Evolutionary conservation across 805 yeast genomes (phyloP), one percentile per base, ranked within the genome.

Genomic region (Lachancea thermotolerans): DNA sequence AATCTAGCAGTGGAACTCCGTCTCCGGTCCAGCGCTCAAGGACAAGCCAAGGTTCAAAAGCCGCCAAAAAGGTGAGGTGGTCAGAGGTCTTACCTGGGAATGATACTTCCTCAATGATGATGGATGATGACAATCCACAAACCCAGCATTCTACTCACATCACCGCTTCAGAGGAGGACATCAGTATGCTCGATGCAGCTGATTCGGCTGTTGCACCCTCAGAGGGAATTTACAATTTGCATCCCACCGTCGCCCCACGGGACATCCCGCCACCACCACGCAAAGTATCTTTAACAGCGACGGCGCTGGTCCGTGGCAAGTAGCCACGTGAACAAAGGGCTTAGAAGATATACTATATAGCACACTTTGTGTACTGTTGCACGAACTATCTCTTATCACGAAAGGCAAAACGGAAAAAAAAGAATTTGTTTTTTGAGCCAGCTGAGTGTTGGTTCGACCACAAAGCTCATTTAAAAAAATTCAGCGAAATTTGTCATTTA

Each of bases 31-130:
- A 43, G 30, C 42, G 46, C 12, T 27, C 31, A 12, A 29, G 43
- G 2, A n/a, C 32, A 9, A 12, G 16, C 3, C 37, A 30, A 4
- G 18, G 28, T 7, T 16, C 6, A 18, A 67, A 62, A 47, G 52
- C 54, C 10, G 38, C 58, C 10, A 73, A 72, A 43, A 72, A 68
- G 47, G 79, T 75, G 1, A 66, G 77, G 49, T 74, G 77, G 75
- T 70, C 69, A 47, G 67, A 44, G 33, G 16, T 35, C 14, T 14
- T 37, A 4, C 36, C 39, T 16, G 47, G 40, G 10, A 44, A 39
- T 34, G 47, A 44, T 14, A 21, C 43, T 2, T n/a, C 37, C 7
- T 39, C 47, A 17, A 44, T 44, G 47, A 39, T 39, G 36, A 4
- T 44, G 12, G 47, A 44, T 34, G 47, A 44, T 18, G 47, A 44